Percentiles rank a stretch among this genome's conserved stretches.
phyloP scores from a whole-genome alignment of 2,329 filamentous ascomycete genomes.

The Coniochaeta hoffmannii region DNA sequence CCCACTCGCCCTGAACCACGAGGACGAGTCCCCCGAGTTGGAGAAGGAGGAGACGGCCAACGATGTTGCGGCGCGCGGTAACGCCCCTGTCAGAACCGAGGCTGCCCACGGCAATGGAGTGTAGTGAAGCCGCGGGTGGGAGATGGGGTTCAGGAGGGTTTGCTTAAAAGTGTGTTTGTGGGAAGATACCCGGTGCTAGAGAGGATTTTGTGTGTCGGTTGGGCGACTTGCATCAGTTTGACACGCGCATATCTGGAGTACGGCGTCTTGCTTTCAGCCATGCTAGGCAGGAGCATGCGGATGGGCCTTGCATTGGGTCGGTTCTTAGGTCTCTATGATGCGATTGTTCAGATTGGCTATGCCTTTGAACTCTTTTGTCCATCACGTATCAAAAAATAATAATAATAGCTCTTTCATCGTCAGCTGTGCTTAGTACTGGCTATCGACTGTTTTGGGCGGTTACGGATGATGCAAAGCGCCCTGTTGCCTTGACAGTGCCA shows the following conservation, averaged over 20 bases:
- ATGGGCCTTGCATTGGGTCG: neutral
- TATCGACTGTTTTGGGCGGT: no score
- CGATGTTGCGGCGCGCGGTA: neutral
- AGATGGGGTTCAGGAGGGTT: neutral
- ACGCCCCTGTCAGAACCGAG: conserved; percentile 23
- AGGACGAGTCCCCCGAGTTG: neutral
- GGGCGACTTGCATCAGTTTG: neutral
- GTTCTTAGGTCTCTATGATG: neutral
- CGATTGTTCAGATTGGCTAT: neutral
- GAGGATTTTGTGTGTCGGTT: neutral
- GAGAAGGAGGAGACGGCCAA: neutral
- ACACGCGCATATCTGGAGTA: neutral
- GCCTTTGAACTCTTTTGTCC: neutral
- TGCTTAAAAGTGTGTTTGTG: neutral
- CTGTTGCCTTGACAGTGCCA: no score
- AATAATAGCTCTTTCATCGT: neutral
- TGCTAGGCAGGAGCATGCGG: neutral
- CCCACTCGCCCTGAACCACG: neutral
- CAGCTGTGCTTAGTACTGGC: neutral
- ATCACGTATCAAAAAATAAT: neutral
- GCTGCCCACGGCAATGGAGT: conserved; percentile 4
- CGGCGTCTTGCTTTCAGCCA: neutral
- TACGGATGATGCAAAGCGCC: no score
- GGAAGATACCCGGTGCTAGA: neutral
- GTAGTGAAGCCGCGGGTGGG: neutral